Percentiles rank a stretch among this genome's conserved stretches.
These are phyloP conservation scores for Pachyrhizus erosus DNA, from an alignment of 306 rosid species.

Conservation along the genomic window DNA sequence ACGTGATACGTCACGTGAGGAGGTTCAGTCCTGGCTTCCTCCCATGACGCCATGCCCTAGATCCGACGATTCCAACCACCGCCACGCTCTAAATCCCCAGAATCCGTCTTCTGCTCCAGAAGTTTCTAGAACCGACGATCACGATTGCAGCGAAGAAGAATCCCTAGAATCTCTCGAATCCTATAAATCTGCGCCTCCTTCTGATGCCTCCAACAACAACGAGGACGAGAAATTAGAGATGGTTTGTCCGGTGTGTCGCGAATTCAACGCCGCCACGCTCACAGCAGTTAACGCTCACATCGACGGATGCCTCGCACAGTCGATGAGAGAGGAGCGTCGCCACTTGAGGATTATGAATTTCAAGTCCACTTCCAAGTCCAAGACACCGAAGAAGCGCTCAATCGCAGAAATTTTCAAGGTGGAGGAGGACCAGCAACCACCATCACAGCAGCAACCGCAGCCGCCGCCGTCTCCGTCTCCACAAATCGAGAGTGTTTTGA, in stretches of 20 bases:
- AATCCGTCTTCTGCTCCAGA: constrained; percentile 16
- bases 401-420: constrained; percentile 81
- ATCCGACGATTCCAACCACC: constrained; percentile 50
- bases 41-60: constrained; percentile 69
- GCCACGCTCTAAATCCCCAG: background rate
- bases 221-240: constrained; percentile 58
- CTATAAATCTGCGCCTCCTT: background rate
- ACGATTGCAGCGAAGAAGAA: background rate
- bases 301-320: constrained; percentile 64
- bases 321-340: constrained; percentile 53
- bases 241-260: constrained; percentile 76
- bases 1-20: constrained; percentile 36
- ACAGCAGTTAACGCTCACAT: constrained; percentile 71
- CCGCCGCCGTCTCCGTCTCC: background rate
- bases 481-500: constrained; percentile 34
- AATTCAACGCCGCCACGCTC: constrained; percentile 63
- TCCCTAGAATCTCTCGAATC: constrained; percentile 27
- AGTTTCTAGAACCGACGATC: constrained; percentile 26
- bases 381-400: constrained; percentile 79
- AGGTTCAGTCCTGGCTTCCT: constrained; percentile 64
- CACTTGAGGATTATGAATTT: constrained; percentile 42
- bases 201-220: background rate
- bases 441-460: background rate
- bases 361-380: constrained; percentile 56
- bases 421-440: background rate